phyloP scores from a whole-genome alignment of 805 yeast genomes.

The Wickerhamiella domercqiae region DNA sequence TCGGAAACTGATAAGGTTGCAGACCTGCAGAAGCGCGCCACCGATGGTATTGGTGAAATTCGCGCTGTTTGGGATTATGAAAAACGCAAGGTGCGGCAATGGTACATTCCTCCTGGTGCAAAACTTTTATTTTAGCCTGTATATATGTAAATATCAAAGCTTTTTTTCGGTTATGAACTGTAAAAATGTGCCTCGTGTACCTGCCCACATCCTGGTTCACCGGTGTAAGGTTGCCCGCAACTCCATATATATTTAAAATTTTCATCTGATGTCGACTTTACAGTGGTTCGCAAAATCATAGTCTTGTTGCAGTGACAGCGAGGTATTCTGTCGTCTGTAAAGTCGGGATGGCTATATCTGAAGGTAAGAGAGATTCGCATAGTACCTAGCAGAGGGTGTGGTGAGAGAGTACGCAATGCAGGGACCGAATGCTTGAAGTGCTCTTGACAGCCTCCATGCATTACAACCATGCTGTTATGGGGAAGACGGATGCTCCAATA shows the following conservation, averaged over 20 bases:
- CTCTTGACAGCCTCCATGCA: slow-evolving; percentile 74
- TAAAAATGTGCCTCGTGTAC: slow-evolving; percentile 1
- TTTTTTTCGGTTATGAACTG: background rate
- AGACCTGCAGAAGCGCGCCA: slow-evolving; percentile 22
- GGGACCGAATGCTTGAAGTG: slow-evolving; percentile 53
- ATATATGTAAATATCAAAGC: slow-evolving; percentile 3
- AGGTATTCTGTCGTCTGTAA: slow-evolving; percentile 25
- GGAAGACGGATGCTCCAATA: slow-evolving; percentile 45
- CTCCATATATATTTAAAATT: slow-evolving; percentile 45
- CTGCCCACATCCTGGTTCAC: slow-evolving; percentile 17
- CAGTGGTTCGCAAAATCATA: slow-evolving; percentile 45
- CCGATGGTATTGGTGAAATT: slow-evolving; percentile 35
- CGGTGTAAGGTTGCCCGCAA: slow-evolving; percentile 30
- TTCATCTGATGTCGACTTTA: slow-evolving; percentile 23
- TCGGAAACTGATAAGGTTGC: slow-evolving; percentile 23
- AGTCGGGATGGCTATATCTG: slow-evolving; percentile 34
- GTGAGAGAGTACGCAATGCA: slow-evolving; percentile 27
- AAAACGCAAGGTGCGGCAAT: slow-evolving; percentile 34
- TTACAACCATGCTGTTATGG: slow-evolving; percentile 52
- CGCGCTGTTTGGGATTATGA: slow-evolving; percentile 48
- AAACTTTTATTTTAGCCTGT: slow-evolving; percentile 15
- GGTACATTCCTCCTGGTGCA: slow-evolving; percentile 24
- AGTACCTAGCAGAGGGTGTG: slow-evolving; percentile 36
- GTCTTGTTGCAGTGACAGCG: slow-evolving; percentile 30
- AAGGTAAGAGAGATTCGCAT: slow-evolving; percentile 51